These are phyloP conservation scores for Kodamaea plutei DNA, from an alignment of 1,139 yeast genomes.

Conservation along the genomic window DNA sequence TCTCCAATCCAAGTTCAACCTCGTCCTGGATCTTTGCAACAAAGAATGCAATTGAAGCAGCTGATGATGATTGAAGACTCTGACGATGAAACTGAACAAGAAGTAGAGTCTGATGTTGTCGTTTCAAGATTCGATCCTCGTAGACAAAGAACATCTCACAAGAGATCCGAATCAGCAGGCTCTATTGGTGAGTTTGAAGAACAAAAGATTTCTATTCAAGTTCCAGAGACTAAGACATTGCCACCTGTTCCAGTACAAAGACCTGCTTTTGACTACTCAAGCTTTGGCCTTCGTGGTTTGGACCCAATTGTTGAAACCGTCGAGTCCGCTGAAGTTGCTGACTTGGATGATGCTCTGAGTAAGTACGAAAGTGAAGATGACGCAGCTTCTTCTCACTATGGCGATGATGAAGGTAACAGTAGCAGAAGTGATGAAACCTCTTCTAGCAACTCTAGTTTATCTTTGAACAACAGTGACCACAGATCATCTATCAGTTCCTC, in stretches of 20 bases:
- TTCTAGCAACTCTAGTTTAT: conserved; percentile 37
- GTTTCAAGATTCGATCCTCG: conserved; percentile 18
- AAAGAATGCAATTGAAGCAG: conserved; percentile 10
- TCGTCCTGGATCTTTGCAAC: conserved; percentile 8
- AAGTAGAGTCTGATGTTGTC: conserved; percentile 3
- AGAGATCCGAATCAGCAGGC: conserved; percentile 11
- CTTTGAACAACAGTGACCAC: conserved; percentile 40
- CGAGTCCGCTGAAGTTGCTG: conserved; percentile 22
- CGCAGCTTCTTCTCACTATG: conserved; percentile 18
- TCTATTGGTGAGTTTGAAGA: conserved; percentile 2
- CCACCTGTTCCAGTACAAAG: conserved; percentile 9
- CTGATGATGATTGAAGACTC: conserved; percentile 7
- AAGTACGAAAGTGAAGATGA: conserved; percentile 35
- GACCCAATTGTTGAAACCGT: conserved; percentile 39
- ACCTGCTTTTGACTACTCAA: conserved; percentile 23
- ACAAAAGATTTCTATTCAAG: not conserved
- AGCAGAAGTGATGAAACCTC: conserved; percentile 24
- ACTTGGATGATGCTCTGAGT: conserved; percentile 24
- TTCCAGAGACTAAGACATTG: conserved; percentile 1
- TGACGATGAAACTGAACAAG: conserved; percentile 10
- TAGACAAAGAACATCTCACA: conserved; percentile 11
- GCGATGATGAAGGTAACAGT: conserved; percentile 14
- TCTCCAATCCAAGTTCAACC: conserved; percentile 2
- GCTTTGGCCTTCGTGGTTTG: conserved; percentile 35
- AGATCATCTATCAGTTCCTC: conserved; percentile 22